Percentiles rank a stretch among this genome's conserved stretches.
Evolutionary conservation across 192 early-diverging fungal genomes (phyloP).

Genomic region (Phlyctochytrium arcticum): DNA sequence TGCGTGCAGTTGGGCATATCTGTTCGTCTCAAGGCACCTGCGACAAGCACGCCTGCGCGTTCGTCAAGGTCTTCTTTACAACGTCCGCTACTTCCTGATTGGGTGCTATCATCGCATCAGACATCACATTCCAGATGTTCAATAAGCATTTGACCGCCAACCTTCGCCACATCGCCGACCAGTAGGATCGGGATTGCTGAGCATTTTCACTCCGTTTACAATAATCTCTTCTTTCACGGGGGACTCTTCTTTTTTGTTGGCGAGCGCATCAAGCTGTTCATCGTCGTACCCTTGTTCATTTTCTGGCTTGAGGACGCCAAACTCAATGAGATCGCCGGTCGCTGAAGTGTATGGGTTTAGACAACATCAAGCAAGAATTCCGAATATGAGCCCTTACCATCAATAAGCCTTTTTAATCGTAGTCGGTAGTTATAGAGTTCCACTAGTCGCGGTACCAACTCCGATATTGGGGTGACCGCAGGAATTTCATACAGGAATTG

Average conservation of each 20-base stretch:
- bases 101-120: slow-evolving; percentile 29
- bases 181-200: slow-evolving; percentile 52
- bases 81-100: slow-evolving; percentile 32
- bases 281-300: slow-evolving; percentile 52
- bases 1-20: too few species aligned
- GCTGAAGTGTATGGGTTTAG: slow-evolving; percentile 31
- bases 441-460: slow-evolving; percentile 29
- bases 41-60: slow-evolving; percentile 31
- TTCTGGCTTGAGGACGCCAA: slow-evolving; percentile 49
- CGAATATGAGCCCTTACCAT: slow-evolving; percentile 29
- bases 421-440: slow-evolving; percentile 37
- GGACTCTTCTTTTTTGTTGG: slow-evolving; percentile 9
- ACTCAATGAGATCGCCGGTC: slow-evolving; percentile 44
- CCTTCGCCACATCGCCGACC: slow-evolving; percentile 52
- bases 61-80: slow-evolving; percentile 37
- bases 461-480: slow-evolving; percentile 17
- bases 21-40: slow-evolving; percentile 13
- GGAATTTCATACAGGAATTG: slow-evolving; percentile 40
- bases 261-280: slow-evolving; percentile 52
- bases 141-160: slow-evolving; percentile 17
- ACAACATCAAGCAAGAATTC: not conserved
- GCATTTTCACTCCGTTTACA: slow-evolving; percentile 34
- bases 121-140: not conserved
- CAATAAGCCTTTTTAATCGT: slow-evolving; percentile 32
- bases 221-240: slow-evolving; percentile 25